phyloP scores from a whole-genome alignment of 2,329 filamentous ascomycete genomes.

The Magnaporthiopsis rhizophila region DNA sequence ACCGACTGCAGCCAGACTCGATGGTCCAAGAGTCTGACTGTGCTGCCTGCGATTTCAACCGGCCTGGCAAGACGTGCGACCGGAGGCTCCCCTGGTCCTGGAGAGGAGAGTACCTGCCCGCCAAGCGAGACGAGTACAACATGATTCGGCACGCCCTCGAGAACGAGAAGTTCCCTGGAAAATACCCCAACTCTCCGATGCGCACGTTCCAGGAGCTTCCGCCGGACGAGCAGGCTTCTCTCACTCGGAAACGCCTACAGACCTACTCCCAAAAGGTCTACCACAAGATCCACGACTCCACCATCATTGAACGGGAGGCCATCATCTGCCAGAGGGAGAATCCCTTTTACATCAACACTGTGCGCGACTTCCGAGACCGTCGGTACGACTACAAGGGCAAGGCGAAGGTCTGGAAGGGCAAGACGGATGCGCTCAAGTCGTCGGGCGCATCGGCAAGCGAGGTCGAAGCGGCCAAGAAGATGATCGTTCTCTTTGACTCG shows the following conservation, averaged over 20 bases:
- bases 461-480: constrained; percentile 93
- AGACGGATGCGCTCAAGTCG: constrained; percentile 78
- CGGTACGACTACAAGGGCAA: constrained; percentile 98
- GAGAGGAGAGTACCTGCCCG: constrained; percentile 94
- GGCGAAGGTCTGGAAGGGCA: constrained; percentile 97
- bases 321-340: constrained; percentile 99
- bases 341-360: constrained; percentile 95
- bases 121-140: constrained; percentile 97
- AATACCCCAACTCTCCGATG: constrained; percentile 58
- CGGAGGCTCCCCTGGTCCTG: constrained; percentile 92
- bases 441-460: constrained; percentile 69
- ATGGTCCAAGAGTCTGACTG: constrained; percentile 97
- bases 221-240: constrained; percentile 69
- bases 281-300: constrained; percentile 96
- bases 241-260: constrained; percentile 81
- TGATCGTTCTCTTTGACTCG: constrained; percentile 94
- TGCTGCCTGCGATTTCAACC: constrained; percentile 95
- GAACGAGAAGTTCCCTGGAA: constrained; percentile 86
- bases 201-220: constrained; percentile 75
- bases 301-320: constrained; percentile 85
- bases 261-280: constrained; percentile 98
- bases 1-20: constrained; percentile 94
- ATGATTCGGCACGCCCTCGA: constrained; percentile 92
- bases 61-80: constrained; percentile 95
- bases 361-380: constrained; percentile 91